These are phyloP conservation scores for Russula vinacea DNA, from an alignment of 768 basidiomycete species.

Conservation along the genomic window DNA sequence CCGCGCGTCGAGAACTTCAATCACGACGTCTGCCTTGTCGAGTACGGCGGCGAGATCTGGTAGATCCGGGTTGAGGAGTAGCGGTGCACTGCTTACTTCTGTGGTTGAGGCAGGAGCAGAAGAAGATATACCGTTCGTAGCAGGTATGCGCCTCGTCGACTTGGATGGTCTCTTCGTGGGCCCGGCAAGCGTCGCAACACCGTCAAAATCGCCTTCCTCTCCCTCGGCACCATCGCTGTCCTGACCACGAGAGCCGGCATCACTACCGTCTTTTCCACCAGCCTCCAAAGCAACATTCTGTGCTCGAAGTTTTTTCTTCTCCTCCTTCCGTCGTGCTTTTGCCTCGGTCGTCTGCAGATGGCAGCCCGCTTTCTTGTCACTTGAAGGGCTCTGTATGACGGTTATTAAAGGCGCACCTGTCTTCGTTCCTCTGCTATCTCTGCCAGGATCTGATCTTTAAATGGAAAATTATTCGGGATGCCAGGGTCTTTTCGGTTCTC, in stretches of 20 bases:
- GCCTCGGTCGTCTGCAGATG: constrained; percentile 66
- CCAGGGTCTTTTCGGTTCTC: constrained; percentile 88
- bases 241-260: constrained; percentile 34
- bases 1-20: constrained; percentile 80
- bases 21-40: constrained; percentile 71
- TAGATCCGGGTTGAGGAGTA: constrained; percentile 60
- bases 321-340: constrained; percentile 63
- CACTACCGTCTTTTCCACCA: constrained; percentile 25
- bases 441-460: constrained; percentile 90
- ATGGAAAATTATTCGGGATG: constrained; percentile 89
- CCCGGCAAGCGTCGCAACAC: constrained; percentile 41
- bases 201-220: constrained; percentile 42
- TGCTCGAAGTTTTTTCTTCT: constrained; percentile 50
- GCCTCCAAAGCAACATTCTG: constrained; percentile 27
- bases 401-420: constrained; percentile 49
- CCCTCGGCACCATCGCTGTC: constrained; percentile 34
- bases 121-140: constrained; percentile 31
- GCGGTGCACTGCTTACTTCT: constrained; percentile 56
- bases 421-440: constrained; percentile 83
- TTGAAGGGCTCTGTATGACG: neutral
- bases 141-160: constrained; percentile 25
- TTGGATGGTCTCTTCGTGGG: constrained; percentile 14
- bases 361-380: neutral
- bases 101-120: constrained; percentile 32
- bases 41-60: constrained; percentile 64